Evolutionary conservation across 192 early-diverging fungal species (phyloP).

Genomic region (Backusella tarrabulga): DNA sequence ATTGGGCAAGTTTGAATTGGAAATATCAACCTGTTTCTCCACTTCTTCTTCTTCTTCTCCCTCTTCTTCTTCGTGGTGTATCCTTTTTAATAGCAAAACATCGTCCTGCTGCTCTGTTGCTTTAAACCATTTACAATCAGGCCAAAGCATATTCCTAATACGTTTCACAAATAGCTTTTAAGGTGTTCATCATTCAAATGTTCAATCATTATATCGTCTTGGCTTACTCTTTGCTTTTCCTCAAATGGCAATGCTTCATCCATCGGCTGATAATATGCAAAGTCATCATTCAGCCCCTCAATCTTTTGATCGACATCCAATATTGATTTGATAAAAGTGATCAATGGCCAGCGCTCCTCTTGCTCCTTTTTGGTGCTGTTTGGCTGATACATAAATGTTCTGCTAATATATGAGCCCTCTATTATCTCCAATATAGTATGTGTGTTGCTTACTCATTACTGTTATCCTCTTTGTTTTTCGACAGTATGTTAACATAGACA

Average conservation of each 20-base stretch:
- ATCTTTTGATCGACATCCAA: conserved; percentile 22
- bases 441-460: neutral
- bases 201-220: neutral
- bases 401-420: neutral
- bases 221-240: neutral
- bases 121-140: conserved; percentile 36
- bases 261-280: conserved; percentile 23
- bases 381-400: neutral
- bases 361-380: neutral
- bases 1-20: conserved; percentile 40
- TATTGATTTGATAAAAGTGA: conserved; percentile 13
- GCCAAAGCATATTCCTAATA: conserved; percentile 43
- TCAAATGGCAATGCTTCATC: conserved; percentile 14
- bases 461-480: conserved; percentile 12
- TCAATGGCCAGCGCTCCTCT: conserved; percentile 19
- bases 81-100: neutral
- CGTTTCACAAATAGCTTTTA: conserved; percentile 34
- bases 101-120: conserved; percentile 3
- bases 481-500: conserved; percentile 29
- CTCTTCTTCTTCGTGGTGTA: neutral
- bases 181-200: neutral
- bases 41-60: neutral
- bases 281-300: conserved; percentile 3
- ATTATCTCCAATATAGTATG: neutral
- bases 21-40: neutral